Evolutionary conservation across 2,329 filamentous ascomycete species (phyloP).

Genomic region (Diaporthe ampelina): DNA sequence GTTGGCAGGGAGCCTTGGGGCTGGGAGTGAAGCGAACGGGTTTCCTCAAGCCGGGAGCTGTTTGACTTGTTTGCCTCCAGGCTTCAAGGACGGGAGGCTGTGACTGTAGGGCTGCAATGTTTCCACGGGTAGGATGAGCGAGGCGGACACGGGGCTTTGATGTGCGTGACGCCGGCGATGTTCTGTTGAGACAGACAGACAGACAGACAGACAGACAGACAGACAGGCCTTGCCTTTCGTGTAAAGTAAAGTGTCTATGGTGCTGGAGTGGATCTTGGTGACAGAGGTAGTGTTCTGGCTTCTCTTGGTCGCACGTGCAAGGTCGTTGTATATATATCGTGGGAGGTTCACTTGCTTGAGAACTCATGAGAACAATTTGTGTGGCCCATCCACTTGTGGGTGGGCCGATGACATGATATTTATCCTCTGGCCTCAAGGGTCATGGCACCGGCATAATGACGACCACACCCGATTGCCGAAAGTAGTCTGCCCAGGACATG

Average conservation of each 20-base stretch:
- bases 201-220: background rate
- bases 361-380: constrained; percentile 25
- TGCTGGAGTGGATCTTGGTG: constrained; percentile 1
- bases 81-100: constrained; percentile 19
- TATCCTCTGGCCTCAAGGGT: constrained; percentile 13
- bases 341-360: constrained; percentile 18
- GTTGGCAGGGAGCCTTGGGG: background rate
- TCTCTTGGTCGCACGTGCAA: constrained; percentile 22
- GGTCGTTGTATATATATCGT: constrained; percentile 12
- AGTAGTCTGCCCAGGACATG: constrained; percentile 12
- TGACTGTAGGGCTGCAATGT: constrained; percentile 26
- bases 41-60: background rate
- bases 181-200: background rate
- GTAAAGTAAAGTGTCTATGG: background rate
- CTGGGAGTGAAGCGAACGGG: background rate
- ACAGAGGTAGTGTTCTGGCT: background rate
- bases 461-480: constrained; percentile 34
- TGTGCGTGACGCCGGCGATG: background rate
- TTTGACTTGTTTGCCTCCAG: constrained; percentile 30
- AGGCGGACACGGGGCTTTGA: constrained; percentile 20
- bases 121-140: background rate
- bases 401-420: constrained; percentile 35
- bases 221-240: background rate
- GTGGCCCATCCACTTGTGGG: constrained; percentile 25
- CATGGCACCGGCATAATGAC: constrained; percentile 31